Conservation (phyloP, 192 early-diverging fungal species). For the Cladochytrium replicatum region DNA sequence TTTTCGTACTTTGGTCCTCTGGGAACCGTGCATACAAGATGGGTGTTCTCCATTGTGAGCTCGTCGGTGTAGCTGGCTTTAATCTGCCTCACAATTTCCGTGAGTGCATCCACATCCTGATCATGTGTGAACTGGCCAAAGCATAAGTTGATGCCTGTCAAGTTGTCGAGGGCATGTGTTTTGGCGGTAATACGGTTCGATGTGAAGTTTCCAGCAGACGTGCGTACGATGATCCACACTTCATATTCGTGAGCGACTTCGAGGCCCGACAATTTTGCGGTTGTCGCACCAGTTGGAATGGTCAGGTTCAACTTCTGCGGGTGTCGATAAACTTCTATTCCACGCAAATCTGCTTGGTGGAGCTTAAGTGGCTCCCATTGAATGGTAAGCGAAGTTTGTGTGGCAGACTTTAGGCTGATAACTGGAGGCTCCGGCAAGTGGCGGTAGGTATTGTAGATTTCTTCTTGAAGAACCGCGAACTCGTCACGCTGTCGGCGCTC, state of each 20-base stretch:
- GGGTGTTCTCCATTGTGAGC: slow-evolving; percentile 80
- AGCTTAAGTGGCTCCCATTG: slow-evolving; percentile 88
- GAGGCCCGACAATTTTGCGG: slow-evolving; percentile 77
- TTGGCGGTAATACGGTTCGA: slow-evolving; percentile 68
- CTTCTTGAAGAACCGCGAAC: slow-evolving; percentile 77
- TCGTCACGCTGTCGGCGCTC: slow-evolving; percentile 72
- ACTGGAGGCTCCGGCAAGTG: slow-evolving; percentile 68
- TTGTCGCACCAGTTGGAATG: slow-evolving; percentile 27
- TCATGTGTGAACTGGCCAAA: slow-evolving; percentile 83
- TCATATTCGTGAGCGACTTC: slow-evolving; percentile 86
- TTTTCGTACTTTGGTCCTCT: slow-evolving; percentile 79
- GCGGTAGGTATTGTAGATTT: slow-evolving; percentile 70
- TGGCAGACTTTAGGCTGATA: slow-evolving; percentile 57
- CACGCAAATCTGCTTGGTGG: slow-evolving; percentile 68
- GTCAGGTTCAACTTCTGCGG: slow-evolving; percentile 61
- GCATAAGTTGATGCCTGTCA: slow-evolving; percentile 89
- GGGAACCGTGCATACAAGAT: slow-evolving; percentile 76
- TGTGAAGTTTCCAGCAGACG: slow-evolving; percentile 74
- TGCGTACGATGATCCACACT: slow-evolving; percentile 81
- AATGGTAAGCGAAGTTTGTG: slow-evolving; percentile 74
- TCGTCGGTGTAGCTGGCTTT: slow-evolving; percentile 84
- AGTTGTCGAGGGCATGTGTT: slow-evolving; percentile 92
- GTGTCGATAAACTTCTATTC: slow-evolving; percentile 88
- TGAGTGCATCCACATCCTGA: slow-evolving; percentile 62
- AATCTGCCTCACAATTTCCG: slow-evolving; percentile 64